phyloP scores from a whole-genome alignment of 177 flowering plant species.

The Vitis hybrid region DNA sequence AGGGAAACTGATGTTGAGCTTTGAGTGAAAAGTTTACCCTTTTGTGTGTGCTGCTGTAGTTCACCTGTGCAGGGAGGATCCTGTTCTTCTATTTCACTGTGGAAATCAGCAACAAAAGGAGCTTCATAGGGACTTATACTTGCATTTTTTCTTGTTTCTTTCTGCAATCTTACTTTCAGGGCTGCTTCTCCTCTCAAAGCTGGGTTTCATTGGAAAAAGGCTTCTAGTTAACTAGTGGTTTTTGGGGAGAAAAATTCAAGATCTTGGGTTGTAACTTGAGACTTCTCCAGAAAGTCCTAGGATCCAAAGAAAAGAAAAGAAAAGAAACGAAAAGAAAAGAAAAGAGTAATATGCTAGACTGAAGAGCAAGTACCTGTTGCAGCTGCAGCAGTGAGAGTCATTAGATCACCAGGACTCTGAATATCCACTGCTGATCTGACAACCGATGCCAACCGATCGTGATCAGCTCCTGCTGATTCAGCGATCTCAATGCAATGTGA shows the following conservation, averaged over 20 bases:
- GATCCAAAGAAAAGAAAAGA: too few species aligned
- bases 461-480: slow-evolving; percentile 74
- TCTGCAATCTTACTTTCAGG: slow-evolving; percentile 63
- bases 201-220: slow-evolving; percentile 12
- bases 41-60: slow-evolving; percentile 59
- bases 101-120: slow-evolving; percentile 22
- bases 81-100: slow-evolving; percentile 26
- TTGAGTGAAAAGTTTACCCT: slow-evolving; percentile 41
- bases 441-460: slow-evolving; percentile 56
- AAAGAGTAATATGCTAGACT: not conserved
- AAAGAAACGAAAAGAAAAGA: too few species aligned
- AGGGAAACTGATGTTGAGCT: not conserved
- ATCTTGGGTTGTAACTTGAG: not conserved
- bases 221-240: too few species aligned
- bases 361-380: slow-evolving; percentile 72
- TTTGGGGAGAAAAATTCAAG: too few species aligned
- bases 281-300: not conserved
- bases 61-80: slow-evolving; percentile 59
- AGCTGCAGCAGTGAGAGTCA: slow-evolving; percentile 94
- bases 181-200: slow-evolving; percentile 90
- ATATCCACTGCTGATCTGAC: slow-evolving; percentile 82
- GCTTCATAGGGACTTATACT: slow-evolving; percentile 65
- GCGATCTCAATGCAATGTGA: slow-evolving; percentile 85
- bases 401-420: slow-evolving; percentile 69
- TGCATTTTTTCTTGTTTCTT: slow-evolving; percentile 69